A percentile compares a stretch with the other conserved stretches of the same genome.
Evolutionary conservation across 768 basidiomycete genomes (phyloP).

Genomic region (Brasilioporus rufonigricans): DNA sequence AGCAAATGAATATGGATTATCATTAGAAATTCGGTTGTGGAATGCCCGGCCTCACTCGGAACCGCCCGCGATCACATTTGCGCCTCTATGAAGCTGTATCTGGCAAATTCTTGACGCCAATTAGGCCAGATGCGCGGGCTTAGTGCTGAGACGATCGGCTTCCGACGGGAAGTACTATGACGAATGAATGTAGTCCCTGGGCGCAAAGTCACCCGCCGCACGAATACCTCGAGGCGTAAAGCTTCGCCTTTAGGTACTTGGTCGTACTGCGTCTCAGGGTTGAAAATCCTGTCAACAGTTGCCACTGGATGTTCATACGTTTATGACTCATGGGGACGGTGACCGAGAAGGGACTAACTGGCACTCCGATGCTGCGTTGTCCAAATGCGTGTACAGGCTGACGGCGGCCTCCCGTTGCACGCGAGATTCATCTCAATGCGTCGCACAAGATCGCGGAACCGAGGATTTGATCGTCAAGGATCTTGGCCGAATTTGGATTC

Average conservation of each 20-base stretch:
- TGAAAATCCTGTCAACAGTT: constrained; percentile 20
- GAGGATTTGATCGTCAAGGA: constrained; percentile 25
- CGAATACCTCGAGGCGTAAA: constrained; percentile 32
- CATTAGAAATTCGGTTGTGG: constrained; percentile 26
- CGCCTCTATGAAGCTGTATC: constrained; percentile 7
- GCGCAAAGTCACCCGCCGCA: constrained; percentile 32
- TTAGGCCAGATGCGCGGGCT: constrained; percentile 17
- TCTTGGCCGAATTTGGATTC: constrained; percentile 16
- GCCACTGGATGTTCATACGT: constrained; percentile 8
- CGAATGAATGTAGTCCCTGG: constrained; percentile 25
- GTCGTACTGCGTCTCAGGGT: constrained; percentile 32
- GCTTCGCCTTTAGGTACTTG: constrained; percentile 31
- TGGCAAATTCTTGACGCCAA: constrained; percentile 8
- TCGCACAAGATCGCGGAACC: constrained; percentile 25
- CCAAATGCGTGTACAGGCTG: constrained; percentile 7
- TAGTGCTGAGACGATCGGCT: constrained; percentile 21
- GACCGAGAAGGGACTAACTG: constrained; percentile 9
- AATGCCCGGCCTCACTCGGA: constrained; percentile 20
- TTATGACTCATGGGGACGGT: constrained; percentile 17
- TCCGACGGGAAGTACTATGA: constrained; percentile 30
- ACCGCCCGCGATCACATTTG: constrained; percentile 18
- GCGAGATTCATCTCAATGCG: constrained; percentile 13
- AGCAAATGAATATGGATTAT: constrained; percentile 29
- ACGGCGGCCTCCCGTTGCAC: constrained; percentile 16
- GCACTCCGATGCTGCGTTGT: constrained; percentile 10